Conservation (phyloP, 2,329 filamentous ascomycete genomes). For the Talaromyces sp. region DNA sequence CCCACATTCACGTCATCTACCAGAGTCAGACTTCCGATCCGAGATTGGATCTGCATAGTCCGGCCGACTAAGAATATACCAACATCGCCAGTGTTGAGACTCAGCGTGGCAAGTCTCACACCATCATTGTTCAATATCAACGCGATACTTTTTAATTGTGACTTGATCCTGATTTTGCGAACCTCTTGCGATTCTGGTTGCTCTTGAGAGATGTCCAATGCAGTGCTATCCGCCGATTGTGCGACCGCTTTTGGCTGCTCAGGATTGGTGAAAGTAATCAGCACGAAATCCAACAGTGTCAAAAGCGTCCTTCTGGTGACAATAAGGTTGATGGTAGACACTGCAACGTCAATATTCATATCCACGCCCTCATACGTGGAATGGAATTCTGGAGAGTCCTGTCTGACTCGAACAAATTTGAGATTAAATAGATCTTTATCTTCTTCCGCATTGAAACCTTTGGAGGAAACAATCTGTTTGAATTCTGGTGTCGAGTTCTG, state of each 20-base stretch:
- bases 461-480: constrained; percentile 95
- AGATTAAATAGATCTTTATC: constrained; percentile 79
- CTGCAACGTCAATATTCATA: constrained; percentile 82
- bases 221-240: constrained; percentile 30
- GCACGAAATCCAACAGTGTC: constrained; percentile 87
- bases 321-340: constrained; percentile 94
- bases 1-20: constrained; percentile 93
- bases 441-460: constrained; percentile 64
- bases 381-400: constrained; percentile 87
- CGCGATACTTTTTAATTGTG: constrained; percentile 87
- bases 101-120: constrained; percentile 86
- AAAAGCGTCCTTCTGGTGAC: constrained; percentile 90
- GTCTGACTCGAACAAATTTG: constrained; percentile 86
- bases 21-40: constrained; percentile 80
- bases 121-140: constrained; percentile 97
- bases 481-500: constrained; percentile 83
- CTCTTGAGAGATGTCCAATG: constrained; percentile 27
- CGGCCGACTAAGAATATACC: constrained; percentile 82
- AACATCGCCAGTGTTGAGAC: constrained; percentile 87
- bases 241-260: constrained; percentile 46
- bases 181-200: constrained; percentile 36
- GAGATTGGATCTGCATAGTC: constrained; percentile 81
- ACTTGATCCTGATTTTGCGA: constrained; percentile 87
- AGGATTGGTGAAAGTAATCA: constrained; percentile 78
- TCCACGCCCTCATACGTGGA: constrained; percentile 88